phyloP scores from a whole-genome alignment of 2,329 filamentous ascomycete genomes.

The Fusarium abutilonis region DNA sequence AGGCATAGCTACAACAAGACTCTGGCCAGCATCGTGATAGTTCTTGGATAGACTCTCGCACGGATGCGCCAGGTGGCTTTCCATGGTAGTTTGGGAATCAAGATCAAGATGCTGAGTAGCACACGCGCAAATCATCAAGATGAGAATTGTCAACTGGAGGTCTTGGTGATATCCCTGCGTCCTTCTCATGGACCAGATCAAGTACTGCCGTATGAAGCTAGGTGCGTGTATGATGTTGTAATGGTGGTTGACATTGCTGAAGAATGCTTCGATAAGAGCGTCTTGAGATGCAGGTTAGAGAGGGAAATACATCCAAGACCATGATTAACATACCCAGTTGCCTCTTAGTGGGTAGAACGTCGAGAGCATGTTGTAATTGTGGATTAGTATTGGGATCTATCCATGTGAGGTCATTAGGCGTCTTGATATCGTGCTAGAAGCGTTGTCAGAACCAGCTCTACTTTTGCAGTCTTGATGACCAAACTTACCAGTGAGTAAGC shows the following conservation, averaged over 20 bases:
- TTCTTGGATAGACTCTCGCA: background rate
- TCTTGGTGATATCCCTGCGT: background rate
- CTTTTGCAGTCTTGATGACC: no score
- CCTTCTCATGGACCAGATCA: constrained; percentile 1
- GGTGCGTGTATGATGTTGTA: constrained; percentile 18
- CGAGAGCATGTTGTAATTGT: constrained; percentile 5
- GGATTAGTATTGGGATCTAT: background rate
- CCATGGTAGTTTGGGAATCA: background rate
- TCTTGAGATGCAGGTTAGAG: constrained; percentile 3
- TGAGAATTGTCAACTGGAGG: constrained; percentile 10
- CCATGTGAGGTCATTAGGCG: background rate
- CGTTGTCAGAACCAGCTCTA: background rate
- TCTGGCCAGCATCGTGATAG: constrained; percentile 2
- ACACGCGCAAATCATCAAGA: constrained; percentile 24
- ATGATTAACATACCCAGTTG: background rate
- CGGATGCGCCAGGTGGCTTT: background rate
- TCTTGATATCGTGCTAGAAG: background rate
- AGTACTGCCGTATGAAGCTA: constrained; percentile 10
- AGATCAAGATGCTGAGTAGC: constrained; percentile 5
- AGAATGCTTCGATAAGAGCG: constrained; percentile 17
- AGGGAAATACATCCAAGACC: background rate
- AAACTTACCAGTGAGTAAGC: constrained; percentile 4
- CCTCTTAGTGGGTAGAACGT: constrained; percentile 1
- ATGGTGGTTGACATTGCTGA: constrained; percentile 23
- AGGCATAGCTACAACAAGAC: background rate